Conservation (phyloP, 169 alveolate species). For the Plasmodium reichenowi region DNA sequence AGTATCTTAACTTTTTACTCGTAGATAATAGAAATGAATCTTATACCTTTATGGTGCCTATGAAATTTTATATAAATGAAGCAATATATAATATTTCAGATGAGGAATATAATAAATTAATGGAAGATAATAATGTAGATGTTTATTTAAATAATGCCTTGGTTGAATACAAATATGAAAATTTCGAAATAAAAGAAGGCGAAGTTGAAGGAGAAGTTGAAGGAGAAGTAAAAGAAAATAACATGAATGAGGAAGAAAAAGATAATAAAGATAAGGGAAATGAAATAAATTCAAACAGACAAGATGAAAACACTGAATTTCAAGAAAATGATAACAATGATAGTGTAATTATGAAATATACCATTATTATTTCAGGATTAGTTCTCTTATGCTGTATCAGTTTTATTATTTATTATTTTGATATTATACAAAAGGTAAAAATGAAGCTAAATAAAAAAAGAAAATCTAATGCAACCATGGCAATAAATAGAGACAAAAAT, state of each 20-base stretch:
- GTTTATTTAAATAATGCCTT: slow-evolving; percentile 15
- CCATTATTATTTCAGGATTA: slow-evolving; percentile 24
- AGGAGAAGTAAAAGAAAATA: neutral
- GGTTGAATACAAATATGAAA: slow-evolving; percentile 40
- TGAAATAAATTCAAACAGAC: neutral
- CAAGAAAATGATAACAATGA: slow-evolving; percentile 2
- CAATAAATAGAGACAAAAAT: slow-evolving; percentile 7
- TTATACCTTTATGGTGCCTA: neutral
- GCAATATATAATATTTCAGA: slow-evolving; percentile 18
- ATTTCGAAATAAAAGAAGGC: slow-evolving; percentile 42
- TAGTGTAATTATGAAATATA: slow-evolving; percentile 16
- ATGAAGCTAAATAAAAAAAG: slow-evolving; percentile 13
- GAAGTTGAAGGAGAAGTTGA: neutral
- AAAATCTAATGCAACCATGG: slow-evolving; percentile 36
- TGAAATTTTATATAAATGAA: slow-evolving; percentile 18
- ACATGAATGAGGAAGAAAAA: neutral
- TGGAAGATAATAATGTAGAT: slow-evolving; percentile 18
- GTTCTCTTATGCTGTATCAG: neutral
- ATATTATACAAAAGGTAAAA: slow-evolving; percentile 35
- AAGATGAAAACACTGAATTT: neutral
- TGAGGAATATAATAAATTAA: slow-evolving; percentile 25
- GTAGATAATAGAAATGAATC: neutral
- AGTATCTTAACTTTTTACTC: neutral
- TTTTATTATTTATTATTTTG: slow-evolving; percentile 52
- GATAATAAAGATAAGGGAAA: neutral